Evolutionary conservation across 345 rosid species (phyloP).

Genomic region (Gossypium stocksii): DNA sequence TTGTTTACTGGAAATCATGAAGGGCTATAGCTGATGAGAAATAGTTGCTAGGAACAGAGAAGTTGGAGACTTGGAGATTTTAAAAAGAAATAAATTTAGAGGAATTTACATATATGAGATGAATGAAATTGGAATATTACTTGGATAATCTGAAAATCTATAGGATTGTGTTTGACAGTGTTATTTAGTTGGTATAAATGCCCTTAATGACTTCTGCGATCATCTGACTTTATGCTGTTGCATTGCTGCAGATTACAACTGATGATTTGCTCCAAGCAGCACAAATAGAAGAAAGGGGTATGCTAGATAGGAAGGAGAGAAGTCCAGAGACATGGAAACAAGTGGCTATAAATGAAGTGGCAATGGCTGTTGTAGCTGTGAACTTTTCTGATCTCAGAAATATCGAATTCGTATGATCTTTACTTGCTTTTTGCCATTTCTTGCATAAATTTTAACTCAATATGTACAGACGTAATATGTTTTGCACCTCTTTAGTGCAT

Average conservation of each 20-base stretch:
- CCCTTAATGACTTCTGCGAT: conserved; percentile 9
- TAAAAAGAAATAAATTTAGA: background rate
- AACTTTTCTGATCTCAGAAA: conserved; percentile 89
- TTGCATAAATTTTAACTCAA: background rate
- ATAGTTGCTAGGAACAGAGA: conserved; percentile 2
- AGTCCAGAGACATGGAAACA: conserved; percentile 78
- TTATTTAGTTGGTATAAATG: background rate
- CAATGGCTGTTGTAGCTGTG: conserved; percentile 90
- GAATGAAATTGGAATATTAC: background rate
- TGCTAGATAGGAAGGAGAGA: conserved; percentile 80
- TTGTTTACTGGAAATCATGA: background rate
- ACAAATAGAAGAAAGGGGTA: conserved; percentile 93
- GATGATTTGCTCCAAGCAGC: conserved; percentile 96
- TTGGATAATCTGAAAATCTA: background rate
- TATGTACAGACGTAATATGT: conserved; percentile 3
- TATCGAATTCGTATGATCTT: conserved; percentile 72
- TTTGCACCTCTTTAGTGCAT: background rate
- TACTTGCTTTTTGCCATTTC: conserved; percentile 8
- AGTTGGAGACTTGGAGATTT: conserved; percentile 7
- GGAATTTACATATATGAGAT: background rate
- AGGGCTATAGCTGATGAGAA: background rate
- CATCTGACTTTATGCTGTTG: background rate
- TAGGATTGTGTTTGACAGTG: background rate
- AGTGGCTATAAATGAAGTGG: conserved; percentile 88
- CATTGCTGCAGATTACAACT: conserved; percentile 72